Percentiles rank a stretch among this genome's conserved stretches.
Evolutionary conservation across 1,284 basidiomycete species (phyloP).

Genomic region (Cryptococcus jaspeensis): DNA sequence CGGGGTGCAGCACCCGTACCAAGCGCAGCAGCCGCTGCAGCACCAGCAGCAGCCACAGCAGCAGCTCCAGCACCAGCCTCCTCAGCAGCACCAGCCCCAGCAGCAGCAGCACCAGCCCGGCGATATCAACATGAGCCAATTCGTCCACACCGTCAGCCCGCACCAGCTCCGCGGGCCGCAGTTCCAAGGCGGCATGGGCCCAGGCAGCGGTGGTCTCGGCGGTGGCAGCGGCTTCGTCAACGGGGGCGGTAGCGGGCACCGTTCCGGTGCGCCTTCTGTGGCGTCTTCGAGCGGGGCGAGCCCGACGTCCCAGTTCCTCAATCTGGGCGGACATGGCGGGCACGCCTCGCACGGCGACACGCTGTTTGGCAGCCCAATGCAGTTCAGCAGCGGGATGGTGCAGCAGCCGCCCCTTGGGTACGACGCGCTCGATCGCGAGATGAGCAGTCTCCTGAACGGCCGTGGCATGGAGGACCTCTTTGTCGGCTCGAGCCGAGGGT

Average conservation of each 20-base stretch:
- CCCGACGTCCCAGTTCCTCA: conserved; percentile 14
- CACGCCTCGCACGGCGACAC: conserved; percentile 14
- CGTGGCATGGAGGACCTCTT: conserved; percentile 35
- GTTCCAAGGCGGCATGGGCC: conserved; percentile 24
- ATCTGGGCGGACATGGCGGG: too few species aligned
- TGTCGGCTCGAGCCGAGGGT: conserved; percentile 30
- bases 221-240: neutral
- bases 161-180: conserved; percentile 37
- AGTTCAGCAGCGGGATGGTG: conserved; percentile 2
- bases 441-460: conserved; percentile 28
- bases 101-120: neutral
- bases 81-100: conserved; percentile 1
- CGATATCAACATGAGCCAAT: conserved; percentile 8
- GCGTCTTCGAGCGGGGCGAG: conserved; percentile 24
- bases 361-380: conserved; percentile 17
- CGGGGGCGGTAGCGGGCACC: neutral
- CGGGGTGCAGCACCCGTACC: neutral
- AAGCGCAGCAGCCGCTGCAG: neutral
- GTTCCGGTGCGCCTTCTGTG: conserved; percentile 15
- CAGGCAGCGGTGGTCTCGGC: neutral
- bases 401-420: conserved; percentile 19
- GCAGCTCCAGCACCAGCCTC: neutral
- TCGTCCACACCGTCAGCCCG: conserved; percentile 36
- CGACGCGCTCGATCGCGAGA: conserved; percentile 24
- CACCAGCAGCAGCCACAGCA: neutral